Evolutionary conservation across 345 rosid species (phyloP), one percentile per base, ranked within the genome.

Genomic region (Ailanthus altissimus): DNA sequence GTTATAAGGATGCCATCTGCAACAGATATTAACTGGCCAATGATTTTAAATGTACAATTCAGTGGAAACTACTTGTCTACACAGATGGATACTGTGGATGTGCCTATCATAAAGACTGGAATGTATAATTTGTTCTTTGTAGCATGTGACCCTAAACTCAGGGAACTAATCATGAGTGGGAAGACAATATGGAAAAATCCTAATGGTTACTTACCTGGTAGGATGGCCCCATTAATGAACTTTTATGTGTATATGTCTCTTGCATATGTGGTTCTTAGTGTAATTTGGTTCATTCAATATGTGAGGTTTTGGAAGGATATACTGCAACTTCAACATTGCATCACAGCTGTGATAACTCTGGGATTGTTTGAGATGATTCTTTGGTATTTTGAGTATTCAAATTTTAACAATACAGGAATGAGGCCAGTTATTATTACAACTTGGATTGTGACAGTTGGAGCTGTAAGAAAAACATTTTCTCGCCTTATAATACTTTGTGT

Each of bases 111-210:
- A 20, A 86, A 79, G 80, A 91, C 97, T 6, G 99, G 99, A 75
- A 96, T 96, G 95, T 93, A 93, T 78, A 96, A 96, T 80, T 89
- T 96, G 75, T 86, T 93, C 81, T 96, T 96, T 66, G 83, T 96
- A 54, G 85, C 97, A 0, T 93, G 99, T 77, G 98, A 96, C 84
- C 97, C 95, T 10, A 88, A 86, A 63, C 94, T 92, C 58, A 91
- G 85, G 87, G 98, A 92, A 23, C 80, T 90, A 25, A 79, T 69
- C 66, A 90, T 96, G 94, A 89, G 91, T 15, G 99, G 99, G 74
- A 92, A 89, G 89, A 96, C 99, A 16, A 74, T 90, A 42, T 96
- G 99, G 99, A 96, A 89, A 85, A 96, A 94, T 75, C 95, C 98
- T 12, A 81, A 85, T 68, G 99, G 99, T 47, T 93, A 89, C 83